These are phyloP conservation scores for Diphasiastrum complanatum DNA, from an alignment of 83 land plant genomes.

Conservation along the genomic window DNA sequence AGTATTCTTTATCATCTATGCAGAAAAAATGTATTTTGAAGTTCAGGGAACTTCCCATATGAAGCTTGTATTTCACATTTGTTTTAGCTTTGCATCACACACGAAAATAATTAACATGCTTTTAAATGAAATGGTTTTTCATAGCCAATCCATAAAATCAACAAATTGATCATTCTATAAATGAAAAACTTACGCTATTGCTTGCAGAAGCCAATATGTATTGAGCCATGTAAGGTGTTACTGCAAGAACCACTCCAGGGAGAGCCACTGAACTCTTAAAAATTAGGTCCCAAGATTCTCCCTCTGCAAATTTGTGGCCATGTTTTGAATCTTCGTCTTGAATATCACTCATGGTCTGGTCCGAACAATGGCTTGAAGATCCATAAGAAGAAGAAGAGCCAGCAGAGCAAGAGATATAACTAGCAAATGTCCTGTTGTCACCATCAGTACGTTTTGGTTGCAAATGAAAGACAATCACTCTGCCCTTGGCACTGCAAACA, in stretches of 20 bases:
- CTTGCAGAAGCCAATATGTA: conserved; percentile 86
- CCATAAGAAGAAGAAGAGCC: conserved; percentile 40
- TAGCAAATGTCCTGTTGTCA: conserved; percentile 29
- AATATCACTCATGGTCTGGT: conserved; percentile 38
- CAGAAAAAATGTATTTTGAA: no score
- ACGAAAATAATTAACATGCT: no score
- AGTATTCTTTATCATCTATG: no score
- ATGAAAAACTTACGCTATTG: conserved; percentile 56
- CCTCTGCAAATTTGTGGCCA: conserved; percentile 51
- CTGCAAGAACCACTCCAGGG: conserved; percentile 66
- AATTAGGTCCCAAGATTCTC: conserved; percentile 50
- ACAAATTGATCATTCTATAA: neutral
- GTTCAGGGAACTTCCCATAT: no score
- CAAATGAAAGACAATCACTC: conserved; percentile 55
- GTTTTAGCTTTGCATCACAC: no score
- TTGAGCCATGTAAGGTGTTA: conserved; percentile 69
- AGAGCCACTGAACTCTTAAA: conserved; percentile 28
- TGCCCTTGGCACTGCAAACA: conserved; percentile 65
- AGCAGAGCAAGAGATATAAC: conserved; percentile 34
- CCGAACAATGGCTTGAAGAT: conserved; percentile 32
- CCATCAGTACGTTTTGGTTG: conserved; percentile 45
- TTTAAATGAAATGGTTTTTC: no score
- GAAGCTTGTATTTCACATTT: no score
- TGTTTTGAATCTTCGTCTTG: neutral
- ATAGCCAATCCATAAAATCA: neutral